A percentile compares a stretch with the other conserved stretches of the same genome.
Conservation (phyloP, 805 yeast species). For the Starmerella vaccinii region DNA sequence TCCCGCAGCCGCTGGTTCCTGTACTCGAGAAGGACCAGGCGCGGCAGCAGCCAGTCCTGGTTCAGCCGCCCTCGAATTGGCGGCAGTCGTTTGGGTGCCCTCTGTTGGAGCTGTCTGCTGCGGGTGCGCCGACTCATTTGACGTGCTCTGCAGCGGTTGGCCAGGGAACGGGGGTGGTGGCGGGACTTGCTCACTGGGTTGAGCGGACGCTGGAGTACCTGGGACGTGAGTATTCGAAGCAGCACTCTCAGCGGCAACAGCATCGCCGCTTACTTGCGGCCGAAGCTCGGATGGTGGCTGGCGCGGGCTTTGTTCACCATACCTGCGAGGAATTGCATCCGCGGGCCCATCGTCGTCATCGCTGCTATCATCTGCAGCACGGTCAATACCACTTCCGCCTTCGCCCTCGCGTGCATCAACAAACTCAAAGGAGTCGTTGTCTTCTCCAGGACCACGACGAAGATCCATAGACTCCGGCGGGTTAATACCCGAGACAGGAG, state of each 20-base stretch:
- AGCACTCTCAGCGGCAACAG: not conserved
- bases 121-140: not conserved
- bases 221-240: not conserved
- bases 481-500: not conserved
- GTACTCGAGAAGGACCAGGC: not conserved
- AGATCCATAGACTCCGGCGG: conserved; percentile 4
- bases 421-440: conserved; percentile 29
- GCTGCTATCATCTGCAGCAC: conserved; percentile 6
- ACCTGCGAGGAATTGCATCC: conserved; percentile 19
- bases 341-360: conserved; percentile 23
- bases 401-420: conserved; percentile 29
- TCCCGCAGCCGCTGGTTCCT: conserved; percentile 1
- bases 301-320: conserved; percentile 5
- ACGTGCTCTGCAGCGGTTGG: not conserved
- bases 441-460: not conserved
- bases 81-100: no score
- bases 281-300: not conserved
- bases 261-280: not conserved
- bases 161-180: not conserved
- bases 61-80: no score
- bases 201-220: no score
- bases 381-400: not conserved
- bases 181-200: no score
- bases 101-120: not conserved
- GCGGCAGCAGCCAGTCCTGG: not conserved